Conservation (phyloP, 2,329 filamentous ascomycete species). For the Ciborinia camelliae region DNA sequence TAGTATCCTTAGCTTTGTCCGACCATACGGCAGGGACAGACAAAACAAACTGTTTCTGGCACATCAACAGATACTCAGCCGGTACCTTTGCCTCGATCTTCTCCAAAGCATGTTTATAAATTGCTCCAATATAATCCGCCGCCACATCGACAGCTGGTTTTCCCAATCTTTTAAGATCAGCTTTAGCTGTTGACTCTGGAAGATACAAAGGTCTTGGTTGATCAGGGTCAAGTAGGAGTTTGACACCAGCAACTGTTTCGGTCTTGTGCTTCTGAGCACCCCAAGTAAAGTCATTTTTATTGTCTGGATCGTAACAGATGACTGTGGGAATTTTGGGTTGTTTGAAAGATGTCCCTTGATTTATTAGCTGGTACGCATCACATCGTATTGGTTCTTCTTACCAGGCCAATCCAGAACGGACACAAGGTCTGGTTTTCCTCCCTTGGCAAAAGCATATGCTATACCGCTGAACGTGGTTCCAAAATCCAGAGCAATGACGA, state of each 20-base stretch:
- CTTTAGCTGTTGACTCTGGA: constrained; percentile 23
- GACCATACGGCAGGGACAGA: constrained; percentile 59
- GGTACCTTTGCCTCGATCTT: constrained; percentile 46
- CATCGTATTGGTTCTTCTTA: constrained; percentile 7
- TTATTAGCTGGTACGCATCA: background rate
- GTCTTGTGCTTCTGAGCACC: constrained; percentile 21
- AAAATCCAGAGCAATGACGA: constrained; percentile 26
- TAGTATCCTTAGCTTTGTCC: constrained; percentile 51
- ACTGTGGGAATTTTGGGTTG: constrained; percentile 25
- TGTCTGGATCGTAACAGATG: constrained; percentile 21
- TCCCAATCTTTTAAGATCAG: constrained; percentile 42
- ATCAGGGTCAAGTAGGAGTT: constrained; percentile 33
- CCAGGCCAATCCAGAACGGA: constrained; percentile 27
- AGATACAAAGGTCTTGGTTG: constrained; percentile 26
- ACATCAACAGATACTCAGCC: constrained; percentile 43
- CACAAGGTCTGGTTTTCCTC: constrained; percentile 14
- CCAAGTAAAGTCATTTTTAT: constrained; percentile 21
- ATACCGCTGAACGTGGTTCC: constrained; percentile 26
- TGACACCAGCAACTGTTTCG: constrained; percentile 27
- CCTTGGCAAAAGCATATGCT: constrained; percentile 23
- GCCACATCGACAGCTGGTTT: constrained; percentile 48
- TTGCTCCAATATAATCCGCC: constrained; percentile 37
- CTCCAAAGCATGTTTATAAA: constrained; percentile 46
- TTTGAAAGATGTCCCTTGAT: background rate
- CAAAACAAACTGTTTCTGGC: constrained; percentile 51